Evolutionary conservation across 208 protist species (phyloP).

Genomic region (Trypanosoma scelopori): DNA sequence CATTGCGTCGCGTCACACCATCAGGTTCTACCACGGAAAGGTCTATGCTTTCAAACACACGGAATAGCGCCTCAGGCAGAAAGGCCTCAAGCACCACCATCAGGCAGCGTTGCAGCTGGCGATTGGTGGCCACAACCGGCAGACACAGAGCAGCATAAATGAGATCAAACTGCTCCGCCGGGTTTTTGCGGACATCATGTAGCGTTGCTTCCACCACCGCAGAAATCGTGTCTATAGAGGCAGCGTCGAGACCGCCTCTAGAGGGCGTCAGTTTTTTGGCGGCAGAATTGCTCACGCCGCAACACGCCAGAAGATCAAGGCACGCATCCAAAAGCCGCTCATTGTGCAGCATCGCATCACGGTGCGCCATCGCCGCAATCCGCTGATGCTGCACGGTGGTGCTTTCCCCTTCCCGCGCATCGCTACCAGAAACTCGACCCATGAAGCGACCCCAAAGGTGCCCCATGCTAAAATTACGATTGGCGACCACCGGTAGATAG

Average conservation of each 20-base stretch:
- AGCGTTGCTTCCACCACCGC: conserved; percentile 53
- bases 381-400: conserved; percentile 37
- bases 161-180: conserved; percentile 73
- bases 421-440: conserved; percentile 1
- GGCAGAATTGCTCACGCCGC: conserved; percentile 25
- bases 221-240: conserved; percentile 24
- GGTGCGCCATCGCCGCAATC: conserved; percentile 44
- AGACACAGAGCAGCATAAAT: conserved; percentile 77
- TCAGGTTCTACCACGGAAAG: conserved; percentile 42
- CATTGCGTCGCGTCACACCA: conserved; percentile 20
- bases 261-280: background rate
- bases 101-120: conserved; percentile 50
- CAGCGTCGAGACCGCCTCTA: conserved; percentile 9
- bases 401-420: conserved; percentile 1
- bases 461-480: conserved; percentile 12
- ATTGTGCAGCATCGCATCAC: conserved; percentile 48
- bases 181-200: conserved; percentile 49
- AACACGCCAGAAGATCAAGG: conserved; percentile 66
- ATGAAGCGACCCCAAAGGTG: conserved; percentile 58
- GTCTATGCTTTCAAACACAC: conserved; percentile 62
- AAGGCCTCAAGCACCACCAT: conserved; percentile 69
- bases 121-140: conserved; percentile 40
- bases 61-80: conserved; percentile 62
- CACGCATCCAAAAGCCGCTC: conserved; percentile 73
- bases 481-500: background rate